A percentile compares a stretch with the other conserved stretches of the same genome.
phyloP scores from a whole-genome alignment of 208 protist genomes.

The Lotmaria passim region DNA sequence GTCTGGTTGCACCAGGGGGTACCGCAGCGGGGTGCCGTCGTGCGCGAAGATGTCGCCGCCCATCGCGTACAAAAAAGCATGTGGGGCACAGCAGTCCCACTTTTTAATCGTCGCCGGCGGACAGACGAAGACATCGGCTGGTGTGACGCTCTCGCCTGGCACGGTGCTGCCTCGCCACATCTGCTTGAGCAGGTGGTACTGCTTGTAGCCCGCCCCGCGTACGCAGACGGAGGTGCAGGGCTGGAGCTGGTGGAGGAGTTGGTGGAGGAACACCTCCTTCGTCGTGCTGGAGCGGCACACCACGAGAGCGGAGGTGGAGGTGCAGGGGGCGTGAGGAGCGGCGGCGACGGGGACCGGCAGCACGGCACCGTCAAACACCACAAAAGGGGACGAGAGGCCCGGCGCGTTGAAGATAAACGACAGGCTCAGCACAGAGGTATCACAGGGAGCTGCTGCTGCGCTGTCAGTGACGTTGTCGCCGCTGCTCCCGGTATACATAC shows the following conservation, averaged over 20 bases:
- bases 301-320: constrained; percentile 11
- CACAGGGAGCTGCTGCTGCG: constrained; percentile 14
- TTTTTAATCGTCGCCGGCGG: constrained; percentile 60
- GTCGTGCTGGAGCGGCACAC: constrained; percentile 55
- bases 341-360: constrained; percentile 4
- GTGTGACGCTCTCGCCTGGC: neutral
- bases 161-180: constrained; percentile 22
- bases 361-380: constrained; percentile 55
- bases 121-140: constrained; percentile 67
- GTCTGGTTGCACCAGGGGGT: constrained; percentile 17
- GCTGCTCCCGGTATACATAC: no score
- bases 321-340: neutral
- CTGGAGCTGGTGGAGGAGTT: constrained; percentile 29
- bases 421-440: constrained; percentile 18
- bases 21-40: constrained; percentile 45
- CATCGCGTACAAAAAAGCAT: constrained; percentile 70
- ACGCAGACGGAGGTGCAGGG: constrained; percentile 27
- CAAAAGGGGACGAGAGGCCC: constrained; percentile 27
- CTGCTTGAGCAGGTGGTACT: constrained; percentile 47
- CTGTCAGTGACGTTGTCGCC: neutral
- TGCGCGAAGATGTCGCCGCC: constrained; percentile 57
- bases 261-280: constrained; percentile 35
- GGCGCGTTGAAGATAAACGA: constrained; percentile 52
- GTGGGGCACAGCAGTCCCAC: constrained; percentile 82
- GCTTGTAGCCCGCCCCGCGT: constrained; percentile 65